Evolutionary conservation across 2,329 filamentous ascomycete species (phyloP), one percentile per base, ranked within the genome.

Genomic region (Pseudogymnoascus sp.): DNA sequence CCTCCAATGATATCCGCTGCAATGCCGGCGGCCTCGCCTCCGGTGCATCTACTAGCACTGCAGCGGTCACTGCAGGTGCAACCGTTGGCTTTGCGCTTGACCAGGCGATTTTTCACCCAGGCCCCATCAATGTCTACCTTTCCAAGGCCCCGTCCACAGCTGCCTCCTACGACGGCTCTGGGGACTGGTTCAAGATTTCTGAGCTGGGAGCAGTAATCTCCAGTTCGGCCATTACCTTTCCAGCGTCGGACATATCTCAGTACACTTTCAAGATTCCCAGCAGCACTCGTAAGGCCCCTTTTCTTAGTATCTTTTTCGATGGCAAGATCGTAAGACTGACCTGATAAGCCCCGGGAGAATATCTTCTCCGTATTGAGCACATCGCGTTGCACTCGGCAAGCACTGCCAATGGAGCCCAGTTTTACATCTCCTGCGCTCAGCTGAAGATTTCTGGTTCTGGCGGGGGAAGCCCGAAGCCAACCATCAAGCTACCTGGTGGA

Each of bases 81-180:
- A 54, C 44, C 5, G 74, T 78, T 70, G 75, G 79, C 69, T 68
- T 83, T 70, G 72, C 77, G 67, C 72, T 81, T 74, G 75, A 77
- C 68, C 74, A 78, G 66, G 68, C 77, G 68, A 76, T 82, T 68
- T 74, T 78, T 71, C 76, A 78, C 66, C 76, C 76, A 5, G 76
- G 76, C 9, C 74, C 76, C 0, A 72, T 75, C 13, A 73, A 73
- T 64, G 68, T 77, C 64, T 78, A 78, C 68, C 70, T 78, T 71
- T 75, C 75, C 44, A 74, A 74, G 64, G 78, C 78, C 5, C 75
- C 77, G 29, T 71, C 71, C 61, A 71, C 72, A 54, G 77, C 78
- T 37, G 71, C 70, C 63, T 69, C 70, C 37, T 79, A 80, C 68
- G 76, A 80, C 64, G 78, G 79, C 61, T 74, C 74, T 11, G 76